A percentile compares a stretch with the other conserved stretches of the same genome.
Evolutionary conservation across 164 flowering plant species (phyloP).

Genomic region (Chloranthus sessilifolius): DNA sequence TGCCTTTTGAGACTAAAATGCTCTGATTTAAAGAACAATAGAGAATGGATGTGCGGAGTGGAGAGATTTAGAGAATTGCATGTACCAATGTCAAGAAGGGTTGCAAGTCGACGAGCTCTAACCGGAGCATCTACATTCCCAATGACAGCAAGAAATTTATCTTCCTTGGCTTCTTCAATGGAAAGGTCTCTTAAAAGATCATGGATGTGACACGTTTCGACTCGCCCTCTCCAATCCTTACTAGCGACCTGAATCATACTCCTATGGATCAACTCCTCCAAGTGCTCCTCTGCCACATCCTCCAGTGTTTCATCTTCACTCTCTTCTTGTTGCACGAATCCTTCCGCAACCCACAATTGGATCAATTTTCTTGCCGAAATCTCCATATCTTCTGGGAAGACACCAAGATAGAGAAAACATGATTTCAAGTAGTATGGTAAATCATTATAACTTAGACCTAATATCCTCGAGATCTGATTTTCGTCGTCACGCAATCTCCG

Average conservation of each 20-base stretch:
- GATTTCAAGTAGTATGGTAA: neutral
- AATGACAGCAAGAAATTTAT: neutral
- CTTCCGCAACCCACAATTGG: constrained; percentile 5
- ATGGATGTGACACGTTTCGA: neutral
- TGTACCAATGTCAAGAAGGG: neutral
- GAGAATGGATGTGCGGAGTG: neutral
- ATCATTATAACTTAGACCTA: constrained; percentile 1
- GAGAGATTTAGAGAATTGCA: neutral
- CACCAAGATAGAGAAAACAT: neutral
- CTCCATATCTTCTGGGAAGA: neutral
- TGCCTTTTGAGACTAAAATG: neutral
- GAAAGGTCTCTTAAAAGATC: neutral
- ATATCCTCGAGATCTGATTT: neutral
- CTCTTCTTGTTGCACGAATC: neutral
- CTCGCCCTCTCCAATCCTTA: neutral
- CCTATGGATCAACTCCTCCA: neutral
- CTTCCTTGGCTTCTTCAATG: neutral
- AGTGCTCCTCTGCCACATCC: constrained; percentile 1
- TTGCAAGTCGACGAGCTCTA: neutral
- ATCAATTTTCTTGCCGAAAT: neutral
- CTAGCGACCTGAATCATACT: constrained; percentile 3
- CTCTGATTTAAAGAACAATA: neutral
- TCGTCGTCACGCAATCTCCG: neutral
- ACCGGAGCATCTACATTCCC: no score
- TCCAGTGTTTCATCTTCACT: neutral